phyloP scores from a whole-genome alignment of 805 yeast species.

The Kodamaea leandrae region DNA sequence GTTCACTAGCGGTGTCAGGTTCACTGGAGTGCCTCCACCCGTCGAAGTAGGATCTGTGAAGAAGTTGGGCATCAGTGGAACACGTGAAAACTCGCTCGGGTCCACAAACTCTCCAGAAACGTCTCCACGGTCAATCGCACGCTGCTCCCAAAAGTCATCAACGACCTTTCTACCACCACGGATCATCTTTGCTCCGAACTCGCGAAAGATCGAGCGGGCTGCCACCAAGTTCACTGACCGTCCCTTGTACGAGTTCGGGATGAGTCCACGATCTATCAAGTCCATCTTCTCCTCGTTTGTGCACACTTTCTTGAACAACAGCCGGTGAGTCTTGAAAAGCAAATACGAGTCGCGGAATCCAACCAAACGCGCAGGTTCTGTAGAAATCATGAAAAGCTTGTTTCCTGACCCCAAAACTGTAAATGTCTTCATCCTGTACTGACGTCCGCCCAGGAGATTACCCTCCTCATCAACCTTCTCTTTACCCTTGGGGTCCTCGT shows the following conservation, averaged over 20 bases:
- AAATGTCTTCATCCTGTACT: conserved; percentile 69
- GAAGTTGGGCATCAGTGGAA: conserved; percentile 8
- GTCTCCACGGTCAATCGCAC: conserved; percentile 58
- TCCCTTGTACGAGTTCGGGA: conserved; percentile 89
- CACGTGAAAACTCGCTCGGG: conserved; percentile 49
- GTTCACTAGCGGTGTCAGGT: conserved; percentile 39
- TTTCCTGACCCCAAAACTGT: conserved; percentile 65
- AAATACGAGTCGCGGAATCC: conserved; percentile 92
- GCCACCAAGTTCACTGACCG: conserved; percentile 87
- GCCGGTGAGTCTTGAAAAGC: conserved; percentile 80
- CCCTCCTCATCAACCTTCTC: conserved; percentile 70
- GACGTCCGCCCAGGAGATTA: conserved; percentile 65
- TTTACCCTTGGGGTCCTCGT: conserved; percentile 75
- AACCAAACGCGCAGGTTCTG: conserved; percentile 94
- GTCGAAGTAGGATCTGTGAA: conserved; percentile 14
- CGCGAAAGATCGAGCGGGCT: conserved; percentile 84
- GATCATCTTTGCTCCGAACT: conserved; percentile 85
- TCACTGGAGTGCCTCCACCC: conserved; percentile 33
- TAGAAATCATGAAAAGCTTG: conserved; percentile 80
- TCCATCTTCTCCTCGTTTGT: conserved; percentile 78
- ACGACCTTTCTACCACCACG: conserved; percentile 73
- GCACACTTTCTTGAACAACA: conserved; percentile 69
- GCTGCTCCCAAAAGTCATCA: conserved; percentile 85
- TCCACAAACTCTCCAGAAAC: conserved; percentile 71
- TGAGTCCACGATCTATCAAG: conserved; percentile 71